phyloP scores from a whole-genome alignment of 169 alveolate species.

The Eimeria mitis region DNA sequence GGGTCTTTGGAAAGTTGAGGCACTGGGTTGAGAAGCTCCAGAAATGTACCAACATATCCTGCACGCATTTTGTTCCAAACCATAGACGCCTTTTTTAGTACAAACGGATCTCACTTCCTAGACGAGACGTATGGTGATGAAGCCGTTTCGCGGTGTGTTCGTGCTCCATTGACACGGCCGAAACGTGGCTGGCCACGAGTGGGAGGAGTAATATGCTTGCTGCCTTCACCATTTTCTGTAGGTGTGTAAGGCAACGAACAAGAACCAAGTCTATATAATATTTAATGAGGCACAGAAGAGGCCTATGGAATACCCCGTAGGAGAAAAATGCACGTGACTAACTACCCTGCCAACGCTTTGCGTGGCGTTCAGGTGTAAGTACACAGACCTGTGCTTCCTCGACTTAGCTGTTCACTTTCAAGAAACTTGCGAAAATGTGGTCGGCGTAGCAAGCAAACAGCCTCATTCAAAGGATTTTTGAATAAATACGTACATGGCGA shows the following conservation, averaged over 20 bases:
- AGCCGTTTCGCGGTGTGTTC: constrained; percentile 71
- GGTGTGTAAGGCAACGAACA: constrained; percentile 13
- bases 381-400: constrained; percentile 3
- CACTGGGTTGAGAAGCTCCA: constrained; percentile 68
- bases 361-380: constrained; percentile 8
- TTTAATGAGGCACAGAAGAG: constrained; percentile 33
- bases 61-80: not conserved
- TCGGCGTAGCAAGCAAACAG: not conserved
- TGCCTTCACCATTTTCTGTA: constrained; percentile 57
- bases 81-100: not conserved
- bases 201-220: constrained; percentile 64
- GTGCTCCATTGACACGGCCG: constrained; percentile 77
- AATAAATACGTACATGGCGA: not conserved
- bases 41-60: constrained; percentile 70
- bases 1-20: constrained; percentile 69
- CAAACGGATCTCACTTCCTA: constrained; percentile 8
- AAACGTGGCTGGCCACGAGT: constrained; percentile 73
- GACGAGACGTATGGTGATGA: constrained; percentile 66
- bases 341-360: not conserved
- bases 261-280: not conserved
- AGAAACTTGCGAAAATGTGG: not conserved
- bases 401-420: not conserved
- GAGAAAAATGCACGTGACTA: constrained; percentile 57
- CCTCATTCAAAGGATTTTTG: not conserved
- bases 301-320: constrained; percentile 46